These are phyloP conservation scores for Claviceps sorghi DNA, from an alignment of 2,329 filamentous ascomycete species.

Conservation along the genomic window DNA sequence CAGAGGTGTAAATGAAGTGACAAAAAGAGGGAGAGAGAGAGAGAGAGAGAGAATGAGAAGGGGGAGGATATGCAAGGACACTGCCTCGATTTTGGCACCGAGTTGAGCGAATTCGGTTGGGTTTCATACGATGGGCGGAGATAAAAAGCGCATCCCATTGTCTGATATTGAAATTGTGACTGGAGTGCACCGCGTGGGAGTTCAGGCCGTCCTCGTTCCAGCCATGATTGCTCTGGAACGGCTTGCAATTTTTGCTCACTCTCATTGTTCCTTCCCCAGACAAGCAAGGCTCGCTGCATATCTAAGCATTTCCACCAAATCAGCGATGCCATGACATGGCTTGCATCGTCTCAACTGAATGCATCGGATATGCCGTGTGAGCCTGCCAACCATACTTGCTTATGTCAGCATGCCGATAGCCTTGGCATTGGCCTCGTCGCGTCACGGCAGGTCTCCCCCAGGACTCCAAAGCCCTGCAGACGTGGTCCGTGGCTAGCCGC, in stretches of 20 bases:
- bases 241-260: background rate
- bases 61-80: background rate
- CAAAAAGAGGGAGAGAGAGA: background rate
- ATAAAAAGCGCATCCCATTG: background rate
- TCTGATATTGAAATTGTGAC: background rate
- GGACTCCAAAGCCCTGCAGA: background rate
- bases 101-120: background rate
- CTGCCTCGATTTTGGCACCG: background rate
- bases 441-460: background rate
- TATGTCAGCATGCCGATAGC: conserved; percentile 3
- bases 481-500: background rate
- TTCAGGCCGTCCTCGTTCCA: background rate
- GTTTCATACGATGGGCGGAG: background rate
- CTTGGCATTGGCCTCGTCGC: conserved; percentile 3
- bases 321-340: background rate
- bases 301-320: background rate
- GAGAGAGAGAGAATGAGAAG: background rate
- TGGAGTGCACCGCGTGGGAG: background rate
- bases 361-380: background rate
- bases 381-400: background rate
- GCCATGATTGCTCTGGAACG: background rate
- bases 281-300: background rate
- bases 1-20: conserved; percentile 2
- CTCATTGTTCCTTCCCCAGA: background rate
- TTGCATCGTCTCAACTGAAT: background rate